Conservation (phyloP, 225 moss, liverwort and hornwort species). For the Marchantia polymorpha region DNA sequence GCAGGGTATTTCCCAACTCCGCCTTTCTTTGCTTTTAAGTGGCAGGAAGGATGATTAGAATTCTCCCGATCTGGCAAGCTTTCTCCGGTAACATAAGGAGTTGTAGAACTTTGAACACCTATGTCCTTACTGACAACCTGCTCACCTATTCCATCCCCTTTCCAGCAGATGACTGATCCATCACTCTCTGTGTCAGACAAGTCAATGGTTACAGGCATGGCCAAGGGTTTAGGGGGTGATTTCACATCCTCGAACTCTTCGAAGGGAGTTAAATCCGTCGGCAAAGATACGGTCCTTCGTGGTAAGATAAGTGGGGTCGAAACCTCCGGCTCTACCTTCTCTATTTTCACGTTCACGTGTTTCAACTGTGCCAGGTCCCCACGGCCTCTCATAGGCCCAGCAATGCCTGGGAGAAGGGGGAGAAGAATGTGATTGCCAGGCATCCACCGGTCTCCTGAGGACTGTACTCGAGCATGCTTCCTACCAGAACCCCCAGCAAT, state of each 20-base stretch:
- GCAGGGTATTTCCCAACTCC: neutral
- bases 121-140: too few species aligned
- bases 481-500: neutral
- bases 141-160: too few species aligned
- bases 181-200: conserved; percentile 9
- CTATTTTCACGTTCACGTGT: conserved; percentile 9
- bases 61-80: neutral
- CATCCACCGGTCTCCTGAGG: neutral
- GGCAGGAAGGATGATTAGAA: neutral
- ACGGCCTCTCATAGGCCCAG: neutral
- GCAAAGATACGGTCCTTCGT: neutral
- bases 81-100: neutral
- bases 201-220: neutral
- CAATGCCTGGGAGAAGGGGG: neutral
- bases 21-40: neutral
- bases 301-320: neutral
- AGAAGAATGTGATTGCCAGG: neutral
- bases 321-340: conserved; percentile 8
- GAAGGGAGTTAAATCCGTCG: conserved; percentile 8
- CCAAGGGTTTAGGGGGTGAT: neutral
- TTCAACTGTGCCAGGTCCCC: neutral
- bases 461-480: too few species aligned
- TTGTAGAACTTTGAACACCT: neutral
- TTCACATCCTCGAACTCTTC: neutral
- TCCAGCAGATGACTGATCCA: neutral